A percentile compares a stretch with the other conserved stretches of the same genome.
Evolutionary conservation across 129 eudicot genomes (phyloP).

Genomic region (Chrysanthemum makinoi): DNA sequence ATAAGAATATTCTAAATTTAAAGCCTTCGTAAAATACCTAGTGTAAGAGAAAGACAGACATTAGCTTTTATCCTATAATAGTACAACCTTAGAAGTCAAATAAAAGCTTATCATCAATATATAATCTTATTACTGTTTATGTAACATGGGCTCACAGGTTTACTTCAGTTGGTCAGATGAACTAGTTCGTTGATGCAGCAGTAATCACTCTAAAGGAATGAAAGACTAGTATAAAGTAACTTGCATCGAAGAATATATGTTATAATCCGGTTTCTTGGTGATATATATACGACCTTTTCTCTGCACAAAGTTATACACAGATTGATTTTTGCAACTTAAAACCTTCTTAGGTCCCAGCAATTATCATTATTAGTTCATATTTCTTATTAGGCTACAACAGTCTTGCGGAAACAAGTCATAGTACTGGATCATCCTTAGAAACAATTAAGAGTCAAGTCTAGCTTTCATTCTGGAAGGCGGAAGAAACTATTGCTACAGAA

Average conservation of each 20-base stretch:
- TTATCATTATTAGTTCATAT: conserved; percentile 2
- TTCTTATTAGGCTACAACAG: neutral
- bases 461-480: neutral
- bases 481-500: conserved; percentile 1
- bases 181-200: conserved; percentile 3
- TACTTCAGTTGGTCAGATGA: neutral
- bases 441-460: neutral
- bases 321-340: conserved; percentile 1
- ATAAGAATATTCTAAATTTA: neutral
- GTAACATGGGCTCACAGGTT: neutral
- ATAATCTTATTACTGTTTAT: neutral
- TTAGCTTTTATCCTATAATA: neutral
- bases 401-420: neutral
- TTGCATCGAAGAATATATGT: conserved; percentile 3
- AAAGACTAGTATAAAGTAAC: neutral
- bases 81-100: neutral
- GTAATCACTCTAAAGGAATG: conserved; percentile 4
- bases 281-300: neutral
- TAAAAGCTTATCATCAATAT: conserved; percentile 4
- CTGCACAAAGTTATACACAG: neutral
- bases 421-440: neutral
- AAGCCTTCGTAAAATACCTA: conserved; percentile 22
- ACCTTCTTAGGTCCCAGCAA: conserved; percentile 6
- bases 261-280: conserved; percentile 1
- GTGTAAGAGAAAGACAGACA: conserved; percentile 3